phyloP scores from a whole-genome alignment of 148 eudicot species.

The Cornus florida region DNA sequence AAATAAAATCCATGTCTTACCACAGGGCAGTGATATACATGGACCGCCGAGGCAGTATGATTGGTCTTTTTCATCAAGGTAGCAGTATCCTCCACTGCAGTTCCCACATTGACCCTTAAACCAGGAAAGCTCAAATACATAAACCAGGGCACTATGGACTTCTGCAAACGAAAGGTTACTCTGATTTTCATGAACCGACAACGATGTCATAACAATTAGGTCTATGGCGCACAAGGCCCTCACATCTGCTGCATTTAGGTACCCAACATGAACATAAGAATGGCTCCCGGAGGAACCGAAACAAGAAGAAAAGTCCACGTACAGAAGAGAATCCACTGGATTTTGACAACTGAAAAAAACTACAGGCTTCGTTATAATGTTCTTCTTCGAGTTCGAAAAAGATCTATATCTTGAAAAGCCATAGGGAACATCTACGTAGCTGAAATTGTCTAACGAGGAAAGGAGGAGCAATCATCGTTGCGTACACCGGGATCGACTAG shows the following conservation, averaged over 20 bases:
- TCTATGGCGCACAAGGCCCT: neutral
- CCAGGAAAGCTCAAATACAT: slow-evolving; percentile 11
- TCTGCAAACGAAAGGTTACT: neutral
- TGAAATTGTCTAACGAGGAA: neutral
- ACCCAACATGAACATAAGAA: neutral
- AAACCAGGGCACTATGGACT: neutral
- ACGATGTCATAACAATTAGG: neutral
- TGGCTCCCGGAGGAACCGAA: neutral
- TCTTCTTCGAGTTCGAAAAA: too few species aligned
- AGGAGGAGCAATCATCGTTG: neutral
- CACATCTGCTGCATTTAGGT: neutral
- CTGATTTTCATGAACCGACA: neutral
- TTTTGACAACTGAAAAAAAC: neutral
- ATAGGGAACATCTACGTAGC: neutral
- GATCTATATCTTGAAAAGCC: too few species aligned
- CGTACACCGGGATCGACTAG: neutral
- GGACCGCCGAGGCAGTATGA: too few species aligned
- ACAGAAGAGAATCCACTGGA: neutral
- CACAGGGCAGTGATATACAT: too few species aligned
- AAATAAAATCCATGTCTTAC: too few species aligned
- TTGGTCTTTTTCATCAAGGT: neutral
- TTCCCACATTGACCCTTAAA: neutral
- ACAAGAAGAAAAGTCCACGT: neutral
- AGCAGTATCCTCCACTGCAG: neutral
- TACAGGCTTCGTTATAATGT: neutral